Evolutionary conservation across 148 eudicot genomes (phyloP).

Genomic region (Fagopyrum homotropicum): DNA sequence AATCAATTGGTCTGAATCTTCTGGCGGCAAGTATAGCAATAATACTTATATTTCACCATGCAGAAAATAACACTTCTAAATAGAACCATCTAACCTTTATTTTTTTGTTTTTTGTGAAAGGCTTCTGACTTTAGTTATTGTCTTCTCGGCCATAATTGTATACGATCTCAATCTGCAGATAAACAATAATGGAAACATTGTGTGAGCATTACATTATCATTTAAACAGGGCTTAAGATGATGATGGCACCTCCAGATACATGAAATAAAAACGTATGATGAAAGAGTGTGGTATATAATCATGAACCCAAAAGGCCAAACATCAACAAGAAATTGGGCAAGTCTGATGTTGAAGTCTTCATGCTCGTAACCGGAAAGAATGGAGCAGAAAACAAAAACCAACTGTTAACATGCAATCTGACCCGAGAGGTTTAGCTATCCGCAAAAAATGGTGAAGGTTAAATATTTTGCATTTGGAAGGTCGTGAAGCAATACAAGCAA

Average conservation of each 20-base stretch:
- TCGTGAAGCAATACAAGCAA: background rate
- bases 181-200: background rate
- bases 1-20: background rate
- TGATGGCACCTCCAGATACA: background rate
- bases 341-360: background rate
- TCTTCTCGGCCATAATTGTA: slow-evolving; percentile 39
- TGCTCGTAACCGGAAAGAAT: background rate
- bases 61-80: background rate
- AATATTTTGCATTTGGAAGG: background rate
- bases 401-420: background rate
- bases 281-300: background rate
- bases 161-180: slow-evolving; percentile 41
- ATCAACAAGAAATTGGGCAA: background rate
- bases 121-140: slow-evolving; percentile 5
- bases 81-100: slow-evolving; percentile 14
- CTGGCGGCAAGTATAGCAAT: background rate
- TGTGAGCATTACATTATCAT: background rate
- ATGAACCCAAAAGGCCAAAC: background rate
- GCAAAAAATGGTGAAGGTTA: no score
- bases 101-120: slow-evolving; percentile 15
- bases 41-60: background rate
- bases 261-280: background rate
- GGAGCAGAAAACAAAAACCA: background rate
- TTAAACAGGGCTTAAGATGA: background rate
- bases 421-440: background rate